Base-by-base conservation (phyloP, 2,329 filamentous ascomycete species). In the Cercospora janseana region DNA sequence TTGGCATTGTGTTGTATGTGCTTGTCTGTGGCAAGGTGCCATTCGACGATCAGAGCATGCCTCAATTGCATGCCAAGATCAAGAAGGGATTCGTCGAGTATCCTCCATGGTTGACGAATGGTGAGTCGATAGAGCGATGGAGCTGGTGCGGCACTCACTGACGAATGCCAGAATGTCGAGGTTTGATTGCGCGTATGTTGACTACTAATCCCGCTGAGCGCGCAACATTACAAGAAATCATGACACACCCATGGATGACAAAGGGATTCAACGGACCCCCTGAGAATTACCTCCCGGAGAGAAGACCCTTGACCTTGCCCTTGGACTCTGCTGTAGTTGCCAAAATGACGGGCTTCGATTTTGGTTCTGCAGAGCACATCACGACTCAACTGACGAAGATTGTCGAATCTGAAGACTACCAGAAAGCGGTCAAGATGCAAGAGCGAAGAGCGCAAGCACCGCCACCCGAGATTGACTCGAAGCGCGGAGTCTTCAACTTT, bases 31-130 rank as follows among this genome's bases (percentile, higher is more conserved):
- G 93, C 45, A 97, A 97, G 70, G 93, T 98, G 3, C 93, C 93
- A 0, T 98, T 98, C 65, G 93, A 98, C 67, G 93, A 98, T 66
- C 93, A 98, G 72, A 96, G 91, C 73, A 98, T 98, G 90, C 93
- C 92, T 27, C 91, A 95, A 57, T 76, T 98, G 41, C 93, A 98
- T 72, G 91, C 92, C 51, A 98, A 98, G 74, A 98, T 98, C 71
- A 98, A 98, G 75, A 95, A 95, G 68, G 93, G 93, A 27, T 73
- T 88, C 43, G 93, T 97, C 13, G 93, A 98, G 68, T 98, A 97
- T 69, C 93, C 93, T 2, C 88, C 85, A 53, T 97, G 93, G 83
- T 76, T 98, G 29, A 92, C 89, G 50, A 82, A 83, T 63, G 92
- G 92, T 94, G 79, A 68, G 85, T 72, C 1, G 16, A 8, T n/a